phyloP scores from a whole-genome alignment of 805 yeast species.

The Candida nitratophila region DNA sequence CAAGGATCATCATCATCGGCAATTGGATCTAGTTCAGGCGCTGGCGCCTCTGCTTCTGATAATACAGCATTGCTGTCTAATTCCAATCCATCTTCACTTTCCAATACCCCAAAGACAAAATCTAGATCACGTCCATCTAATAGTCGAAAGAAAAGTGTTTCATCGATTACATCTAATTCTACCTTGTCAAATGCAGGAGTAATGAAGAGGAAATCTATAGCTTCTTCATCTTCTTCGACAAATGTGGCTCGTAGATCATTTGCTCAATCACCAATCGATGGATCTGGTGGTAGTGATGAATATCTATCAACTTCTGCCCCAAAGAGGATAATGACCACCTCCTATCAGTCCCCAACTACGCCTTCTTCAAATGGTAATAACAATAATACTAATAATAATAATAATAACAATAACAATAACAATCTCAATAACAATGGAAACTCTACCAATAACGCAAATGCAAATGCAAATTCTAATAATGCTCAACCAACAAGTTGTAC shows the following conservation, averaged over 20 bases:
- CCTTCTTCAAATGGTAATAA: neutral
- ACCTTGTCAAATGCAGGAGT: neutral
- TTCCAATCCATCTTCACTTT: neutral
- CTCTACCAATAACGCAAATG: neutral
- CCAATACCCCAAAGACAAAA: neutral
- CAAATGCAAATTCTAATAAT: neutral
- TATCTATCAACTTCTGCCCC: neutral
- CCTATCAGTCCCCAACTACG: neutral
- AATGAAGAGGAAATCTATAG: neutral
- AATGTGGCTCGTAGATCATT: neutral
- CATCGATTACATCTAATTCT: neutral
- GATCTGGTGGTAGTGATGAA: neutral
- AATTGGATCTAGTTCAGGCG: too few species aligned
- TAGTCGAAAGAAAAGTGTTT: neutral
- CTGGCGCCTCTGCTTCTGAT: too few species aligned
- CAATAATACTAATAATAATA: neutral
- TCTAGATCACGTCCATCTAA: neutral
- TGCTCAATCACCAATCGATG: slow-evolving; percentile 1
- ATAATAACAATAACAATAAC: neutral
- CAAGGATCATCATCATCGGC: too few species aligned
- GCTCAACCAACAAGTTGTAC: slow-evolving; percentile 41
- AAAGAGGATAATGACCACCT: neutral
- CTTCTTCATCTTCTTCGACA: neutral
- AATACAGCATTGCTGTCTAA: too few species aligned
- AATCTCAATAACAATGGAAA: neutral